A percentile compares a stretch with the other conserved stretches of the same genome.
These are phyloP conservation scores for Sclerotinia subarctica DNA, from an alignment of 2,329 filamentous ascomycete genomes.

Conservation along the genomic window DNA sequence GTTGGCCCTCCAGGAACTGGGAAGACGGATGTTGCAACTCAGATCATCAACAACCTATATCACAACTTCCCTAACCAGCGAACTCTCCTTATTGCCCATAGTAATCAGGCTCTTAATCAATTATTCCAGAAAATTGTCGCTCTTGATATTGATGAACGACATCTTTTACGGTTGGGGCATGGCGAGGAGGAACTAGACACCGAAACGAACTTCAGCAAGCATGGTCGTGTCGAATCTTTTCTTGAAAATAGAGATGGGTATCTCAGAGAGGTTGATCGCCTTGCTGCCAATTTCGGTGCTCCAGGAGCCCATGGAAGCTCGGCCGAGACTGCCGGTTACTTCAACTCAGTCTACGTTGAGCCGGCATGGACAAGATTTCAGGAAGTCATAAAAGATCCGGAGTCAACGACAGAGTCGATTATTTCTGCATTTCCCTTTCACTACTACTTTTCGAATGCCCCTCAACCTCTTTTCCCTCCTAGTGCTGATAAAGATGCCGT, in stretches of 20 bases:
- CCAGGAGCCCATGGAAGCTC: conserved; percentile 94
- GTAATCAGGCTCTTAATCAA: conserved; percentile 96
- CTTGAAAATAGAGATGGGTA: conserved; percentile 79
- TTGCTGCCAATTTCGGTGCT: conserved; percentile 80
- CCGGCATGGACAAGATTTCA: conserved; percentile 86
- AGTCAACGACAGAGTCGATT: conserved; percentile 59
- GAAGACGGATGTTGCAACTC: conserved; percentile 98
- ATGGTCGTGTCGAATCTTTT: conserved; percentile 92
- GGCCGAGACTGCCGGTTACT: conserved; percentile 95
- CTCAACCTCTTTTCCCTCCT: conserved; percentile 76
- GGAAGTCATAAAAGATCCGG: conserved; percentile 57
- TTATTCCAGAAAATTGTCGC: conserved; percentile 97
- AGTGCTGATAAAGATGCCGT: conserved; percentile 62
- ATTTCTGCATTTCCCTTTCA: conserved; percentile 81
- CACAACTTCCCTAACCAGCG: conserved; percentile 94
- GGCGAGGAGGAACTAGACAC: conserved; percentile 92
- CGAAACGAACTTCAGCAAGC: conserved; percentile 85
- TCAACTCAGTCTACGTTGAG: conserved; percentile 86
- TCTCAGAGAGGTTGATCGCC: conserved; percentile 77
- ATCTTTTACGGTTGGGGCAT: conserved; percentile 87
- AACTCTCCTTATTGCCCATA: conserved; percentile 90
- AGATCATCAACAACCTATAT: conserved; percentile 98
- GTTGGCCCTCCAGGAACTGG: conserved; percentile 95
- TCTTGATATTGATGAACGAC: conserved; percentile 90
- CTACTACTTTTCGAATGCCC: conserved; percentile 79